A percentile compares a stretch with the other conserved stretches of the same genome.
phyloP scores from a whole-genome alignment of 495 filamentous ascomycete species.

The Podospora didyma region DNA sequence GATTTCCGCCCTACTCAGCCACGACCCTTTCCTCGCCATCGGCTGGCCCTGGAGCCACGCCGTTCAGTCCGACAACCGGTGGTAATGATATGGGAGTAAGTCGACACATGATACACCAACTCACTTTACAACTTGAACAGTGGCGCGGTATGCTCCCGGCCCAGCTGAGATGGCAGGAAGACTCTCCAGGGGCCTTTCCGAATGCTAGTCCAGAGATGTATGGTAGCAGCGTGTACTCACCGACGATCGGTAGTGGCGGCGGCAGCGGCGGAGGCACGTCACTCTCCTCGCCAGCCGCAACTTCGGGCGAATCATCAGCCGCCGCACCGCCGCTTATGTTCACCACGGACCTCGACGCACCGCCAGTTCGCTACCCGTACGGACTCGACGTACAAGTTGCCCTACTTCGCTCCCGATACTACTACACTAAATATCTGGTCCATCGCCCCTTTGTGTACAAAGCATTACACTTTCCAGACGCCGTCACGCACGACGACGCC shows the following conservation, averaged over 20 bases:
- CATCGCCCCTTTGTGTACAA: slow-evolving; percentile 60
- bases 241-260: neutral
- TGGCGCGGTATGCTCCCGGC: slow-evolving; percentile 53
- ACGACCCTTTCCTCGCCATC: neutral
- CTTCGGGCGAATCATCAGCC: neutral
- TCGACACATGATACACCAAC: slow-evolving; percentile 39
- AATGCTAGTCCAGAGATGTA: slow-evolving; percentile 19
- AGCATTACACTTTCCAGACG: slow-evolving; percentile 52
- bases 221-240: no score
- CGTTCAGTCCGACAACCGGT: slow-evolving; percentile 8
- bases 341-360: slow-evolving; percentile 42
- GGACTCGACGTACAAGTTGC: slow-evolving; percentile 53
- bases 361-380: slow-evolving; percentile 40
- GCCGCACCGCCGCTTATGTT: slow-evolving; percentile 39
- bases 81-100: slow-evolving; percentile 1
- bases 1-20: neutral
- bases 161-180: slow-evolving; percentile 52
- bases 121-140: slow-evolving; percentile 46
- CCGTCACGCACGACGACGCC: slow-evolving; percentile 49
- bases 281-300: slow-evolving; percentile 14
- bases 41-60: neutral
- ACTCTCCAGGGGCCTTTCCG: slow-evolving; percentile 41
- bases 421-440: slow-evolving; percentile 56
- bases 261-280: neutral
- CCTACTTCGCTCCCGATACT: slow-evolving; percentile 53